Conservation (phyloP, 768 basidiomycete genomes). For the Cytidiella melzeri region DNA sequence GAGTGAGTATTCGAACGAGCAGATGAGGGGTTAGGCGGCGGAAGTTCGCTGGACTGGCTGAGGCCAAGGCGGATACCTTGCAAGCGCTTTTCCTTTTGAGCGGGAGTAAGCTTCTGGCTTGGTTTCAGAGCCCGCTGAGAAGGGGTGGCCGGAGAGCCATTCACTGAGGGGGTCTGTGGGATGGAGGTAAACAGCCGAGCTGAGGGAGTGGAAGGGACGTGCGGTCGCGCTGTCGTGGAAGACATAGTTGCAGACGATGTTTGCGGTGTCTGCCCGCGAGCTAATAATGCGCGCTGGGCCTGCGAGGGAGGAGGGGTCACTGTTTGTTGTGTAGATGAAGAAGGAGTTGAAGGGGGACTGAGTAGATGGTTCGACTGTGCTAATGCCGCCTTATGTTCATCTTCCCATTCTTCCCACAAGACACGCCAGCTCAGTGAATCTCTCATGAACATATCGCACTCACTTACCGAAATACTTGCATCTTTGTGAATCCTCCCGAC, state of each 20-base stretch:
- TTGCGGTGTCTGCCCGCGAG: background rate
- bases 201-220: background rate
- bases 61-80: background rate
- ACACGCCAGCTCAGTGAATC: slow-evolving; percentile 1
- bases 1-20: background rate
- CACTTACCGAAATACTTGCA: background rate
- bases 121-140: slow-evolving; percentile 1
- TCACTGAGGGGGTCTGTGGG: too few relatives aligned
- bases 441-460: background rate
- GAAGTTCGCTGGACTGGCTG: background rate
- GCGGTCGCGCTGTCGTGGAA: too few relatives aligned
- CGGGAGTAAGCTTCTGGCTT: slow-evolving; percentile 1
- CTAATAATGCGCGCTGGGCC: background rate
- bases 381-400: background rate
- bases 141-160: background rate
- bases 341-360: background rate
- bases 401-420: background rate
- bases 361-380: background rate
- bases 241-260: background rate
- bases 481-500: background rate
- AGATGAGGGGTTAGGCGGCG: background rate
- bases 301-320: background rate
- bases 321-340: background rate
- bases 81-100: background rate
- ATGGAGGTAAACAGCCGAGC: too few relatives aligned